Percentiles rank a stretch among this genome's conserved stretches.
These are phyloP conservation scores for Neurospora cerealis DNA, from an alignment of 495 filamentous ascomycete genomes.

Conservation along the genomic window DNA sequence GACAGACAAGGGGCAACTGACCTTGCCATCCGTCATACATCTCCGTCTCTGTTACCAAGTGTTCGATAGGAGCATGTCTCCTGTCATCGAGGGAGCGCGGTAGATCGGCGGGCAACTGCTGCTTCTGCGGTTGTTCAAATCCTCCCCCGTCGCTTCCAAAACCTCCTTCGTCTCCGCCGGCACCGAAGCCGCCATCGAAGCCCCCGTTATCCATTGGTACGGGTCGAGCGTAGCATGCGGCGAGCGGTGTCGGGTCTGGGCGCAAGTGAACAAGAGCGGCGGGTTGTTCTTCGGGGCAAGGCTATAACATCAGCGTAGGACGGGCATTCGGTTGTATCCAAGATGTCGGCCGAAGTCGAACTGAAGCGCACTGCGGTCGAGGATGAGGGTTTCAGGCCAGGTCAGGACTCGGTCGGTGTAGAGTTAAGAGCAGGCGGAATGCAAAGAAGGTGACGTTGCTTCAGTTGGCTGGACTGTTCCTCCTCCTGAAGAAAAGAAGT, in stretches of 20 bases:
- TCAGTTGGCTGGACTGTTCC: not conserved
- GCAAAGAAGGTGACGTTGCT: not conserved
- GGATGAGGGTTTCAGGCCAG: not conserved
- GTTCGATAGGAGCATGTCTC: constrained; percentile 42
- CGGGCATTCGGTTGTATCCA: not conserved
- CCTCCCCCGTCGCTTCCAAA: not conserved
- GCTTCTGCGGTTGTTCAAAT: constrained; percentile 13
- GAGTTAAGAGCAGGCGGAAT: not conserved
- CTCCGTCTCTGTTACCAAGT: constrained; percentile 68
- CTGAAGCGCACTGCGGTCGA: not conserved
- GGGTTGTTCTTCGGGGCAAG: not conserved
- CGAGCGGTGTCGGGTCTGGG: constrained; percentile 8
- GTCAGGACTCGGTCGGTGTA: not conserved
- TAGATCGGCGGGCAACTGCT: constrained; percentile 70
- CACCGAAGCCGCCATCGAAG: constrained; percentile 25
- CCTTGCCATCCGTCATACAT: constrained; percentile 99
- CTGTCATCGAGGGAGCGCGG: constrained; percentile 88
- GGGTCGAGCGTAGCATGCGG: constrained; percentile 8
- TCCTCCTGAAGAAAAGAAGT: not conserved
- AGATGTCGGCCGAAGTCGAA: not conserved
- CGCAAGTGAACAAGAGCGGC: not conserved
- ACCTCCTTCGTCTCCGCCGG: constrained; percentile 10
- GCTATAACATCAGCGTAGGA: not conserved
- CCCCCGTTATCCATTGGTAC: constrained; percentile 47
- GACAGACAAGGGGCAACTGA: constrained; percentile 28